Percentiles rank a stretch among this genome's conserved stretches.
phyloP scores from a whole-genome alignment of 768 basidiomycete genomes.

The Boletus bicolor region DNA sequence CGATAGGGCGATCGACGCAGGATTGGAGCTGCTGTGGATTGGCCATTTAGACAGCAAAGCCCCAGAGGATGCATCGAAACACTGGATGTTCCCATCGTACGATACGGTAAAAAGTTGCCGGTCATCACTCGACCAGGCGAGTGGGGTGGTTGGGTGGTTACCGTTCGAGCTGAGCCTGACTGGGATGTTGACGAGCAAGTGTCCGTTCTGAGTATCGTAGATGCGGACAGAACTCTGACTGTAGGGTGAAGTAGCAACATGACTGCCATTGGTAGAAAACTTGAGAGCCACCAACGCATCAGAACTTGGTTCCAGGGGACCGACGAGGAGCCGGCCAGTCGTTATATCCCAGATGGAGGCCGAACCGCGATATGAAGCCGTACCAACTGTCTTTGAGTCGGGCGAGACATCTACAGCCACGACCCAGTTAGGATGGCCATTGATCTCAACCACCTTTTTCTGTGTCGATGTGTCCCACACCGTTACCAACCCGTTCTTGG shows the following conservation, averaged over 20 bases:
- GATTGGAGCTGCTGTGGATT: background rate
- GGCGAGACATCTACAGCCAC: slow-evolving; percentile 14
- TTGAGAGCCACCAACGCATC: slow-evolving; percentile 9
- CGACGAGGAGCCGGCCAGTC: slow-evolving; percentile 10
- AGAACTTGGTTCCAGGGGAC: slow-evolving; percentile 1
- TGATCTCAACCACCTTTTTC: slow-evolving; percentile 7
- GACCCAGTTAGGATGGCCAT: slow-evolving; percentile 11
- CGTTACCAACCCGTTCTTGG: slow-evolving; percentile 9
- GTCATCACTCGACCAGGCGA: slow-evolving; percentile 19
- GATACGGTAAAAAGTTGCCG: slow-evolving; percentile 10
- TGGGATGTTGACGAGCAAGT: slow-evolving; percentile 6
- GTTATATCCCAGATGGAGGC: slow-evolving; percentile 14
- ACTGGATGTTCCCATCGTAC: slow-evolving; percentile 4
- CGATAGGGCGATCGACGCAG: slow-evolving; percentile 12
- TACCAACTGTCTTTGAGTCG: slow-evolving; percentile 9
- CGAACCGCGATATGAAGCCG: slow-evolving; percentile 11
- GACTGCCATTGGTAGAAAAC: slow-evolving; percentile 7
- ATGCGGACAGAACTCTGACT: slow-evolving; percentile 11
- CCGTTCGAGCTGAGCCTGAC: slow-evolving; percentile 11
- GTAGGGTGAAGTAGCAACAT: slow-evolving; percentile 6
- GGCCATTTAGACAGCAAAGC: slow-evolving; percentile 11
- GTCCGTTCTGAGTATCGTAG: slow-evolving; percentile 5
- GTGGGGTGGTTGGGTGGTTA: slow-evolving; percentile 12
- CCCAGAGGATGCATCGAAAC: slow-evolving; percentile 12
- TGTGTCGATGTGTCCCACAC: slow-evolving; percentile 9